Evolutionary conservation across 73 alveolate genomes (phyloP).

Genomic region (Paramecium sexaurelia): DNA sequence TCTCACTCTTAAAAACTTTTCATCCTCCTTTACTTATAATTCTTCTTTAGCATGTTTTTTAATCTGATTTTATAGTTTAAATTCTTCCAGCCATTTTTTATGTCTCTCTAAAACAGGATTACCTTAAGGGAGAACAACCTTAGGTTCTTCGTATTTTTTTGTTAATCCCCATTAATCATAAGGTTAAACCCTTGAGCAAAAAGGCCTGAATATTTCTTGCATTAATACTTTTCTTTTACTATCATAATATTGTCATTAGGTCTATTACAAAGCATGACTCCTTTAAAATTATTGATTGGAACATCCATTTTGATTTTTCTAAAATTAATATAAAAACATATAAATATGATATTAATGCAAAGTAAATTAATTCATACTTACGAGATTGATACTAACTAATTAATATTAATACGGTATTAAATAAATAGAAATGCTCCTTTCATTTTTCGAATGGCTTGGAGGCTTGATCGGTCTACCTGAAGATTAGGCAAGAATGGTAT

Average conservation of each 20-base stretch:
- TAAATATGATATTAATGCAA: not conserved
- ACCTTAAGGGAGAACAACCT: not conserved
- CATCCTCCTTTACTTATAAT: slow-evolving; percentile 65
- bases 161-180: slow-evolving; percentile 82
- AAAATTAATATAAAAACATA: not conserved
- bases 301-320: slow-evolving; percentile 15
- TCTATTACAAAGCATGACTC: slow-evolving; percentile 94
- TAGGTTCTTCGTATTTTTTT: slow-evolving; percentile 51
- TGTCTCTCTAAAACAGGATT: slow-evolving; percentile 68
- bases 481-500: slow-evolving; percentile 34
- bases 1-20: slow-evolving; percentile 61
- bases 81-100: slow-evolving; percentile 65
- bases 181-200: slow-evolving; percentile 84
- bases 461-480: not conserved
- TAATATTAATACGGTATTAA: not conserved
- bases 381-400: not conserved
- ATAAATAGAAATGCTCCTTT: not conserved
- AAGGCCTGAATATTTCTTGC: slow-evolving; percentile 70
- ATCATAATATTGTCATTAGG: slow-evolving; percentile 79
- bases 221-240: slow-evolving; percentile 74
- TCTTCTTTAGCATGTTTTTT: slow-evolving; percentile 78
- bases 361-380: not conserved
- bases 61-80: slow-evolving; percentile 71
- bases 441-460: slow-evolving; percentile 15
- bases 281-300: slow-evolving; percentile 81